Evolutionary conservation across 768 basidiomycete genomes (phyloP), one percentile per base, ranked within the genome.

Genomic region (Serendipita vermifera): DNA sequence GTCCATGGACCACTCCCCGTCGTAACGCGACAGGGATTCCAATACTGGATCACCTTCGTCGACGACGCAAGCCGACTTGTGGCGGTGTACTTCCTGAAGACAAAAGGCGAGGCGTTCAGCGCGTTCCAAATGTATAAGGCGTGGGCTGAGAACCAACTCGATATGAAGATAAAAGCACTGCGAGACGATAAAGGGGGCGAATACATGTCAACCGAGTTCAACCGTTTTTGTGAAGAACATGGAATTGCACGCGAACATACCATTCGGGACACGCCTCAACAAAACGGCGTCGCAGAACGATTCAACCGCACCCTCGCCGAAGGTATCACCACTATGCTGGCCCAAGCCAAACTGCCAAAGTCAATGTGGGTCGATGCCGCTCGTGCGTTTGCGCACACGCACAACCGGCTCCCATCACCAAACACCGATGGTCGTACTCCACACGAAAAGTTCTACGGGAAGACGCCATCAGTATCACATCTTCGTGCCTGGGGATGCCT

Each of bases 401-500:
- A 41, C 9, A 56, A 48, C 22, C 40, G 55, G n/a, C n/a, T n/a
- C n/a, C n/a, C n/a, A n/a, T n/a, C n/a, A n/a, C n/a, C n/a, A n/a
- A n/a, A n/a, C n/a, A n/a, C n/a, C n/a, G n/a, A n/a, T n/a, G n/a
- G n/a, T n/a, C n/a, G n/a, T n/a, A n/a, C n/a, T n/a, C n/a, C n/a
- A n/a, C n/a, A n/a, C n/a, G n/a, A n/a, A n/a, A n/a, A n/a, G n/a
- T n/a, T n/a, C n/a, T n/a, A n/a, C n/a, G n/a, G n/a, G n/a, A n/a
- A n/a, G n/a, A n/a, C n/a, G n/a, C n/a, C n/a, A n/a, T n/a, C n/a
- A 53, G 60, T 71, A 11, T 63, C 61, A 0, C 63, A 71, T 59
- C 62, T 74, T 26, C 60, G 68, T 5, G 65, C 69, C n/a, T 74
- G 66, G 48, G 71, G 73, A 1, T 73, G 70, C 53, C 59, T 59